Percentiles rank a stretch among this genome's conserved stretches.
Conservation (phyloP, 140 eudicot species). For the Stevia rebaudiana region DNA sequence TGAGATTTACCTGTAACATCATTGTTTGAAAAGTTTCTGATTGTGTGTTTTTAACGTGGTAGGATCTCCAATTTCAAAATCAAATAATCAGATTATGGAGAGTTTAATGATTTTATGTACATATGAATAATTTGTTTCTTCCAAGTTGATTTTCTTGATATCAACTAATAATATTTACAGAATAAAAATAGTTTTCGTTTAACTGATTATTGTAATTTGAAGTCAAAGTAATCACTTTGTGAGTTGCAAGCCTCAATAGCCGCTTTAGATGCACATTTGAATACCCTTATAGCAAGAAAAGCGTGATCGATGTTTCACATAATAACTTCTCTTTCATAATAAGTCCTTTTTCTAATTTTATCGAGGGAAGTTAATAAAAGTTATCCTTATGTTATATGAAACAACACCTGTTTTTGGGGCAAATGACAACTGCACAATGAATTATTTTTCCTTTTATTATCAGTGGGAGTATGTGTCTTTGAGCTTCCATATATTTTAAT, state of each 20-base stretch:
- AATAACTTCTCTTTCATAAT: not conserved
- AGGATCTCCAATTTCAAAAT: not conserved
- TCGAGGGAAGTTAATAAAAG: not conserved
- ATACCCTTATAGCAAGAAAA: not conserved
- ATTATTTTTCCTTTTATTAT: not conserved
- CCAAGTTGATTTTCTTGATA: not conserved
- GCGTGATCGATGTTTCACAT: not conserved
- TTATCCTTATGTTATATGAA: not conserved
- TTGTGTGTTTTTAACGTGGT: not conserved
- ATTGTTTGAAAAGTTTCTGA: not conserved
- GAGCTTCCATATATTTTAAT: not conserved
- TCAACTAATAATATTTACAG: not conserved
- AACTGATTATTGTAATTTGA: not conserved
- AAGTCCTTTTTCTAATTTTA: not conserved
- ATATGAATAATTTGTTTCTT: not conserved
- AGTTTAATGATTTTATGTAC: not conserved
- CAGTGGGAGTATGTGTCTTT: not conserved
- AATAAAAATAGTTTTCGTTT: not conserved
- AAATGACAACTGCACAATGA: not conserved
- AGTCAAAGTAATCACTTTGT: not conserved
- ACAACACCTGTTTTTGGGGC: not conserved
- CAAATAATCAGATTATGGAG: not conserved
- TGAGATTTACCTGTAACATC: conserved; percentile 4
- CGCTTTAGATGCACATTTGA: not conserved
- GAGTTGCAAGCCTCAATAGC: not conserved